phyloP scores from a whole-genome alignment of 1,284 basidiomycete genomes.

The Tausonia pullulans region DNA sequence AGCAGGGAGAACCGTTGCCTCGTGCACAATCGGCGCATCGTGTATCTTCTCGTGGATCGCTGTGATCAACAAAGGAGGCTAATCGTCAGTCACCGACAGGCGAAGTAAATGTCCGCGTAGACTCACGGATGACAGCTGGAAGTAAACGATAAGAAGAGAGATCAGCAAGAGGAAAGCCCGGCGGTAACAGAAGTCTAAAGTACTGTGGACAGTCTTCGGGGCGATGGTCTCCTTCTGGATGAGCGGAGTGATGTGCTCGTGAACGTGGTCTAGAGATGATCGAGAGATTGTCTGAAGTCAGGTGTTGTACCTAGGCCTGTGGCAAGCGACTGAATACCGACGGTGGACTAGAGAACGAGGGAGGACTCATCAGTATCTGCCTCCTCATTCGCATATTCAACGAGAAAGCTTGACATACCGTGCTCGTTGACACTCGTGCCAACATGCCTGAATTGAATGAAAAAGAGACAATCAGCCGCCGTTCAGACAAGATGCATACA shows the following conservation, averaged over 20 bases:
- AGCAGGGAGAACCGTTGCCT: constrained; percentile 19
- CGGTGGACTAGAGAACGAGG: too few species aligned
- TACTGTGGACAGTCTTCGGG: constrained; percentile 33
- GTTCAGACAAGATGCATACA: too few species aligned
- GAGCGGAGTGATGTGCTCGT: constrained; percentile 30
- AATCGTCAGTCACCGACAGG: not conserved
- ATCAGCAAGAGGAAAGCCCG: not conserved
- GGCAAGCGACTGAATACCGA: too few species aligned
- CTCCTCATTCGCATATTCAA: too few species aligned
- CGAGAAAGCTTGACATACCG: constrained; percentile 15
- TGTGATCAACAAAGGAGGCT: not conserved
- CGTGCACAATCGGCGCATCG: constrained; percentile 19
- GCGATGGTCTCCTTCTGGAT: constrained; percentile 33
- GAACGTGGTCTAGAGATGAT: not conserved
- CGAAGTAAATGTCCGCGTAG: not conserved
- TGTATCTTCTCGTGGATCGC: constrained; percentile 1
- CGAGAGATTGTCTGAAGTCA: too few species aligned
- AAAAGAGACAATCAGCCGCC: too few species aligned
- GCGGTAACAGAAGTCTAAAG: not conserved
- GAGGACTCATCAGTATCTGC: too few species aligned
- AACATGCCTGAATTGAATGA: constrained; percentile 15
- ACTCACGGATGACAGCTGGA: not conserved
- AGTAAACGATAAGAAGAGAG: not conserved
- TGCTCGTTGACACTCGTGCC: constrained; percentile 24
- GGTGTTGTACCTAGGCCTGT: too few species aligned